phyloP scores from a whole-genome alignment of 768 basidiomycete species.

The Cyathus striatus region DNA sequence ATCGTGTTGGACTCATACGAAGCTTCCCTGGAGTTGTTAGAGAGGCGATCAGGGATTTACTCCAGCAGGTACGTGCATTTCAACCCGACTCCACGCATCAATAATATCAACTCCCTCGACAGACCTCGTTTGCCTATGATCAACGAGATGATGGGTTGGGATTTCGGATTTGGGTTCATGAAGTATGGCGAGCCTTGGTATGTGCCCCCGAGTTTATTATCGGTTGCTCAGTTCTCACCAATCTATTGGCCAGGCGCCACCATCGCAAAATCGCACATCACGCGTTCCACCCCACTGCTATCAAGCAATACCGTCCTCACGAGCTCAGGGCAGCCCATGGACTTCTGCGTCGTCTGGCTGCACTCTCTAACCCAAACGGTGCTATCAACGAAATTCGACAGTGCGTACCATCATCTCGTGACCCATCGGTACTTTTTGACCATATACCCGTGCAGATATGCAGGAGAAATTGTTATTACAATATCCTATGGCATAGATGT shows the following conservation, averaged over 20 bases:
- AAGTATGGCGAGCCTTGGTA: constrained; percentile 8
- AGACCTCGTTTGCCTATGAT: constrained; percentile 17
- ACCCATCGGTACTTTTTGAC: not conserved
- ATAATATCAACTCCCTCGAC: not conserved
- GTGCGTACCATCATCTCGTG: constrained; percentile 4
- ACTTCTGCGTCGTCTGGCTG: constrained; percentile 12
- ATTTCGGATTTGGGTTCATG: constrained; percentile 14
- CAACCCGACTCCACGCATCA: not conserved
- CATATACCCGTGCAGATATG: constrained; percentile 11
- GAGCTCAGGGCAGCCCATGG: constrained; percentile 10
- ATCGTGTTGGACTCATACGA: constrained; percentile 29
- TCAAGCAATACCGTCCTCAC: constrained; percentile 9
- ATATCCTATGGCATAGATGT: constrained; percentile 21
- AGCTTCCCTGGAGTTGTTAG: constrained; percentile 34
- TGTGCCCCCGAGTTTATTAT: not conserved
- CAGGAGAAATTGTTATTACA: constrained; percentile 13
- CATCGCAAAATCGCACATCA: constrained; percentile 13
- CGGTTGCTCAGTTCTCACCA: too few relatives aligned
- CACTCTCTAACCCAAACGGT: constrained; percentile 7
- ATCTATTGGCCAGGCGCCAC: constrained; percentile 9
- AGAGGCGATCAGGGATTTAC: constrained; percentile 35
- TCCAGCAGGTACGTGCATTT: constrained; percentile 23
- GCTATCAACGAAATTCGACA: constrained; percentile 13
- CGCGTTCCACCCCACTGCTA: constrained; percentile 11
- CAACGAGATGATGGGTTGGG: constrained; percentile 19